phyloP scores from a whole-genome alignment of 73 alveolate genomes.

The Paramecium sexaurelia region DNA sequence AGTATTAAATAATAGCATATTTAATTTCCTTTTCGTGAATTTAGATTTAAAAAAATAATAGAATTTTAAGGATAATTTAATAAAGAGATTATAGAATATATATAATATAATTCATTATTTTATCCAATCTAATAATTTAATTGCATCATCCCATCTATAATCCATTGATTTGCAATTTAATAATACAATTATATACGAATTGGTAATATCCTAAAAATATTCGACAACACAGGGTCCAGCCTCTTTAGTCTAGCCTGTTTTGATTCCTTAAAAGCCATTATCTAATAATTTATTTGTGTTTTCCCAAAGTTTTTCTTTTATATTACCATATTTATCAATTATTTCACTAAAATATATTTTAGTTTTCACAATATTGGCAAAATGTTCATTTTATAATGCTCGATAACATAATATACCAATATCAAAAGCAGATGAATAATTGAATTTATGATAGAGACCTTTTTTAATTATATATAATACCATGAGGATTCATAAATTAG shows the following conservation, averaged over 20 bases:
- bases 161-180: conserved; percentile 23
- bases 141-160: conserved; percentile 23
- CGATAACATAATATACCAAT: conserved; percentile 56
- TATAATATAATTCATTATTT: neutral
- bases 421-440: conserved; percentile 62
- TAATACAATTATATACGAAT: conserved; percentile 34
- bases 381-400: conserved; percentile 55
- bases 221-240: conserved; percentile 83
- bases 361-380: conserved; percentile 69
- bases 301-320: conserved; percentile 66
- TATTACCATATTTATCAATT: conserved; percentile 54
- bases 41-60: no score
- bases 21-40: no score
- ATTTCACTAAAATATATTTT: conserved; percentile 58
- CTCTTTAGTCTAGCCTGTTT: conserved; percentile 73
- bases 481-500: conserved; percentile 68
- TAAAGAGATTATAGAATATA: neutral
- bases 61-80: neutral
- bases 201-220: conserved; percentile 57
- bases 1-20: no score
- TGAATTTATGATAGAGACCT: conserved; percentile 52
- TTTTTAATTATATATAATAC: neutral
- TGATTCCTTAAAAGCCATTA: conserved; percentile 75
- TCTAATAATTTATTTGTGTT: conserved; percentile 74
- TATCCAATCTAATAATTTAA: neutral